Evolutionary conservation across 805 yeast species (phyloP), one percentile per base, ranked within the genome.

Genomic region (Ascoidea tarda): DNA sequence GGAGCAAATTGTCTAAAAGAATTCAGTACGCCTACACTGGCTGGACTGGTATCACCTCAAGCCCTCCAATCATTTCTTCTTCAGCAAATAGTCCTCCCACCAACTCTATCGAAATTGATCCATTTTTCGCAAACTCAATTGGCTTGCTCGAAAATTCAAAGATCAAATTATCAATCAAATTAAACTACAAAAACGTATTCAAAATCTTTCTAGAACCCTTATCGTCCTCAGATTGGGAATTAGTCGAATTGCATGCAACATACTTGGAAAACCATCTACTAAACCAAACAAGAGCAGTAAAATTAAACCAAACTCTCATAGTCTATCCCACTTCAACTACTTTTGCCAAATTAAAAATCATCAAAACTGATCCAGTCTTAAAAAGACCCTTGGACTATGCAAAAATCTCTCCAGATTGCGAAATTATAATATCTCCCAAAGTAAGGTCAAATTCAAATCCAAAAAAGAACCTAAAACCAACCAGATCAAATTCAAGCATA

Each of bases 191-290:
- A n/a, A 72, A 66, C 46, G 79, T 88, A 0, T 69, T 72, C 5
- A 77, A 80, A 4, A 81, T 90, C 2, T 81, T 78, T 60, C 73
- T 91, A 48, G 96, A 87, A 60, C 98, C 98, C 0, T 66, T 76
- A 16, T 74, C 87, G 0, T 65, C 81, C 1, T 74, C 83, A 5
- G 99, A 91, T 62, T 91, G 97, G 97, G 97, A 90, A 58, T 69
- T 87, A 32, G 85, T 89, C 2, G 96, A 90, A 62, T 66, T 84
- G 2, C 86, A 91, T 64, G 91, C 96, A 1, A 79, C 76, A 33
- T 77, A 74, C 47, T 74, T 91, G 32, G 97, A 91, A 62, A 78
- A 80, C 49, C 77, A 78, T 57, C 73, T 90, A 59, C 68, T 91
- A 44, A 78, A 82, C 52, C 97, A 91, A 63, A 81, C 95, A 0